These are phyloP conservation scores for Millerago galiae DNA, from an alignment of 805 yeast species.

Conservation along the genomic window DNA sequence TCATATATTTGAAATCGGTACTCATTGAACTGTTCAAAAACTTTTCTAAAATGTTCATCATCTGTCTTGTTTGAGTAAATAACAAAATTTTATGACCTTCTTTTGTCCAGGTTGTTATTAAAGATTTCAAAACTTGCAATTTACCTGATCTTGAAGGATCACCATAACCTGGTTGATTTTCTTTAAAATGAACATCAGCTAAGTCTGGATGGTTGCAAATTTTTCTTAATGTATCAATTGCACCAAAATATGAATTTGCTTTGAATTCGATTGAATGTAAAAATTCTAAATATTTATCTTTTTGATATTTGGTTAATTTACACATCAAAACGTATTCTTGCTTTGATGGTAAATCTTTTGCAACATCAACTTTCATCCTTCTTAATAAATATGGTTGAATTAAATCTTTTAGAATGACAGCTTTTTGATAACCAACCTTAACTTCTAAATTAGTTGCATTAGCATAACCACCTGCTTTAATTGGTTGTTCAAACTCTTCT, in stretches of 20 bases:
- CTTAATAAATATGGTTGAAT: constrained; percentile 86
- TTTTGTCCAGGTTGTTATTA: constrained; percentile 67
- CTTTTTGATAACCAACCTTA: constrained; percentile 94
- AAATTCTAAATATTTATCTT: constrained; percentile 66
- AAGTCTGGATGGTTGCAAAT: constrained; percentile 96
- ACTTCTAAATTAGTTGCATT: constrained; percentile 95
- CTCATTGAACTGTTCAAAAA: constrained; percentile 41
- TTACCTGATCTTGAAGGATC: constrained; percentile 71
- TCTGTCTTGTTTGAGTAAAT: constrained; percentile 91
- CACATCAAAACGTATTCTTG: constrained; percentile 93
- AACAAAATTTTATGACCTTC: constrained; percentile 75
- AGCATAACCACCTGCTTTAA: constrained; percentile 96
- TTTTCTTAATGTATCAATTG: constrained; percentile 84
- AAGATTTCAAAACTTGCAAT: constrained; percentile 77
- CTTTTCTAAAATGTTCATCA: constrained; percentile 80
- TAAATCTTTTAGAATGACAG: constrained; percentile 79
- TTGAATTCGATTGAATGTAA: constrained; percentile 73
- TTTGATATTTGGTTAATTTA: constrained; percentile 70
- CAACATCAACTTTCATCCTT: constrained; percentile 89
- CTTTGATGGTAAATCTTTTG: constrained; percentile 88
- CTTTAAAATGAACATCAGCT: constrained; percentile 37
- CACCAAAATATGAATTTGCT: constrained; percentile 72
- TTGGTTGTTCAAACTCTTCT: constrained; percentile 86
- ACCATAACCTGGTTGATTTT: constrained; percentile 37
- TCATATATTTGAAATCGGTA: constrained; percentile 43